phyloP scores from a whole-genome alignment of 2,329 filamentous ascomycete species.

The Apiospora kogelbergensis region DNA sequence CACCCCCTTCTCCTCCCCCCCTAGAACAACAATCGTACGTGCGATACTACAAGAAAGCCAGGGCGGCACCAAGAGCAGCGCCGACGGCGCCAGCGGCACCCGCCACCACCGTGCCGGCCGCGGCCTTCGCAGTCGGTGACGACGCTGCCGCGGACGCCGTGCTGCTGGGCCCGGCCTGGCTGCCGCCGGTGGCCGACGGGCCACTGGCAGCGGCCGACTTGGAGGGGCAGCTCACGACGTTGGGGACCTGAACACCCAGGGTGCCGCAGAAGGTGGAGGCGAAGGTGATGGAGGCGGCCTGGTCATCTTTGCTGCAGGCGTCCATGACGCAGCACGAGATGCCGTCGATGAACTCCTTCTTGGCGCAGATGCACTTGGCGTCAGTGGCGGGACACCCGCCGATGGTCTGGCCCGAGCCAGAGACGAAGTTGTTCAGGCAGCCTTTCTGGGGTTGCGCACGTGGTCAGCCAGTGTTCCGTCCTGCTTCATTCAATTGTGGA shows the following conservation, averaged over 20 bases:
- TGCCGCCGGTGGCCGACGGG: conserved; percentile 1
- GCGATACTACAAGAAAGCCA: conserved; percentile 16
- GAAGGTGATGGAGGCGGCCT: conserved; percentile 31
- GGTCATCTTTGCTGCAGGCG: conserved; percentile 41
- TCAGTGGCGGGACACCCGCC: conserved; percentile 40
- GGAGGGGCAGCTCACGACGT: conserved; percentile 9
- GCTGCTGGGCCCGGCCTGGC: not conserved
- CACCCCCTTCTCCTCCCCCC: not conserved
- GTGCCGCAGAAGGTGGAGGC: conserved; percentile 34
- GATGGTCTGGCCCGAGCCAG: conserved; percentile 33
- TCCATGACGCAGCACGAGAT: conserved; percentile 50
- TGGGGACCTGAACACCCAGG: conserved; percentile 28
- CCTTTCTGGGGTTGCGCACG: conserved; percentile 22
- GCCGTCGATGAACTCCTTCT: conserved; percentile 41
- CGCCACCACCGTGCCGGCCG: not conserved
- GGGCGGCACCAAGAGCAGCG: conserved; percentile 21
- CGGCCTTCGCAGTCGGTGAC: not conserved
- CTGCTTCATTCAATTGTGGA: not conserved
- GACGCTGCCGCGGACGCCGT: conserved; percentile 2
- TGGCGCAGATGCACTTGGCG: conserved; percentile 48
- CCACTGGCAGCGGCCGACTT: conserved; percentile 16
- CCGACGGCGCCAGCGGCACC: not conserved
- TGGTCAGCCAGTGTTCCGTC: not conserved
- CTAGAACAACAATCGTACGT: not conserved
- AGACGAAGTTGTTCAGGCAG: conserved; percentile 34